Conservation (phyloP, 2,329 filamentous ascomycete genomes). For the Malbranchea cinnamomea region DNA sequence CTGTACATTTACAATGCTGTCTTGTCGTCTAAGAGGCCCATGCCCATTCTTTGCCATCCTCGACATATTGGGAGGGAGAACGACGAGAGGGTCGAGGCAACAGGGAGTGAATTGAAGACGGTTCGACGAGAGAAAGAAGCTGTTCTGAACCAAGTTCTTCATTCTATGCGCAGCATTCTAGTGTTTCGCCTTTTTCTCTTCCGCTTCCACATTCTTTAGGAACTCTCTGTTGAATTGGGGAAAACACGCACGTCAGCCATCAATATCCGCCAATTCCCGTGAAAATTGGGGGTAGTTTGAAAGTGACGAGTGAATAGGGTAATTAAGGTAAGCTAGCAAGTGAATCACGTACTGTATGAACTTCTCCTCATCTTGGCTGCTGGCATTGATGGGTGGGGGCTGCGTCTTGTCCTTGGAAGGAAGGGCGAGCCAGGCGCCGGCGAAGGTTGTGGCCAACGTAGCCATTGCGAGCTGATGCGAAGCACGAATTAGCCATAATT, state of each 20-base stretch:
- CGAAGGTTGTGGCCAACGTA: constrained; percentile 37
- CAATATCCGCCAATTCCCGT: constrained; percentile 2
- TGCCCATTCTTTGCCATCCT: too few relatives aligned
- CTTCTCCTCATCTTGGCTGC: constrained; percentile 52
- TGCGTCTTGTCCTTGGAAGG: constrained; percentile 30
- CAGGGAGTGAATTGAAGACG: too few relatives aligned
- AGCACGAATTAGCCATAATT: constrained; percentile 6
- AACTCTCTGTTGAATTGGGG: constrained; percentile 29
- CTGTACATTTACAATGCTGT: too few relatives aligned
- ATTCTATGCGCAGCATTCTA: too few relatives aligned
- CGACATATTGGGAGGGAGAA: too few relatives aligned
- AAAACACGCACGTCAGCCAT: constrained; percentile 1
- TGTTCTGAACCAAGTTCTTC: too few relatives aligned
- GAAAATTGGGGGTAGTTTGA: not conserved
- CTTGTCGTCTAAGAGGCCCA: too few relatives aligned
- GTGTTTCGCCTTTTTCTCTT: constrained; percentile 28
- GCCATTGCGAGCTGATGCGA: constrained; percentile 43
- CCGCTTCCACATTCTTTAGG: constrained; percentile 34
- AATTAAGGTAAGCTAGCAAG: not conserved
- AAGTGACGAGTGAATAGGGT: not conserved
- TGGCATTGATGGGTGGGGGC: constrained; percentile 46
- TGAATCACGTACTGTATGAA: constrained; percentile 46
- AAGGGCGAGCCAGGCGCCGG: constrained; percentile 30
- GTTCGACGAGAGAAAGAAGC: too few relatives aligned
- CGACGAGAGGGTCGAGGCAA: too few relatives aligned